phyloP scores from a whole-genome alignment of 768 basidiomycete species.

The Gautieria morchelliformis region DNA sequence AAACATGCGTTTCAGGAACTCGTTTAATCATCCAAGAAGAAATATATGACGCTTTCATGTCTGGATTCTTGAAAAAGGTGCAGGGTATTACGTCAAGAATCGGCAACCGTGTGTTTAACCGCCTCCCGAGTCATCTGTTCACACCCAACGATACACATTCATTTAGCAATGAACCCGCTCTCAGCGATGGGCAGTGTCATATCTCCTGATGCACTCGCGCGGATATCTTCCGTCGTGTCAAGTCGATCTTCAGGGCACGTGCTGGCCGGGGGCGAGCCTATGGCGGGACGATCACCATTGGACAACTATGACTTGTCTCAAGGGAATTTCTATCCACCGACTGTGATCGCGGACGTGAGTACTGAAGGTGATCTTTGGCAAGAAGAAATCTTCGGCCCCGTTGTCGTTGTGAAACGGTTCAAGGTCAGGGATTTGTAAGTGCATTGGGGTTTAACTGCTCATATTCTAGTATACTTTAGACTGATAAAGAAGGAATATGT shows the following conservation, averaged over 20 bases:
- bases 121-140: neutral
- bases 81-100: conserved; percentile 56
- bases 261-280: conserved; percentile 54
- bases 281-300: conserved; percentile 50
- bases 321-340: conserved; percentile 76
- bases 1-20: conserved; percentile 88
- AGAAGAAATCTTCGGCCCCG: conserved; percentile 82
- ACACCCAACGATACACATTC: neutral
- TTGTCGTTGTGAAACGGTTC: conserved; percentile 59
- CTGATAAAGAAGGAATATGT: conserved; percentile 52
- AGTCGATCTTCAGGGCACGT: conserved; percentile 40
- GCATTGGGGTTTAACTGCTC: neutral
- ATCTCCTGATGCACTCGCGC: conserved; percentile 49
- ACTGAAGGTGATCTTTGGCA: conserved; percentile 59
- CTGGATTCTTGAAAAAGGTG: conserved; percentile 50
- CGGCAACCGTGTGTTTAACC: conserved; percentile 55
- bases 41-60: conserved; percentile 63
- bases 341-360: conserved; percentile 53
- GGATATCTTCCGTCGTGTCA: conserved; percentile 49
- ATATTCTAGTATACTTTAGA: conserved; percentile 23
- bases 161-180: conserved; percentile 48
- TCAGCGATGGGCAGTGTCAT: conserved; percentile 80
- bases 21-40: conserved; percentile 65
- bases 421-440: conserved; percentile 23
- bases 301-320: conserved; percentile 63